These are phyloP conservation scores for Colletotrichum sp. DNA, from an alignment of 2,329 filamentous ascomycete genomes.

Conservation along the genomic window DNA sequence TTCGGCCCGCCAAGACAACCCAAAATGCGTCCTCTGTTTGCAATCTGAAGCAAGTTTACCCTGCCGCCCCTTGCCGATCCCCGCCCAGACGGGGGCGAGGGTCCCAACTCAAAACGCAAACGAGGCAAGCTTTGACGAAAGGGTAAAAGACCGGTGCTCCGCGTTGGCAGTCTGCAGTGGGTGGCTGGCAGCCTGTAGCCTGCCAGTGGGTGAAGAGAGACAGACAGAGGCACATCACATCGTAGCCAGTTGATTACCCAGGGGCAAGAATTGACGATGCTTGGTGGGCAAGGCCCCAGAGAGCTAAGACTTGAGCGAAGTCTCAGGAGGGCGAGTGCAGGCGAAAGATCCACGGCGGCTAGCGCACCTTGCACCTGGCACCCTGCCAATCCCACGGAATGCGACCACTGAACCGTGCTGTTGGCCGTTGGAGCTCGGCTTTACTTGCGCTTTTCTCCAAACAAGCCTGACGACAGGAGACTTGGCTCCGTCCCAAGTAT, in stretches of 20 bases:
- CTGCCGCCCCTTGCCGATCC: not conserved
- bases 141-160: not conserved
- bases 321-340: constrained; percentile 4
- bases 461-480: not conserved
- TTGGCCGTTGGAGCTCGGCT: not conserved
- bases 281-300: not conserved
- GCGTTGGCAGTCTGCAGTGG: not conserved
- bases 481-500: not conserved
- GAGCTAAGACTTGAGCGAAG: not conserved
- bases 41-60: constrained; percentile 11
- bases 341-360: not conserved
- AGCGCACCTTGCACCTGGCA: not conserved
- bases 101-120: not conserved
- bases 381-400: not conserved
- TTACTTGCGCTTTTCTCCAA: not conserved
- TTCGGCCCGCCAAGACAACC: not conserved
- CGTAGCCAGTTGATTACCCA: not conserved
- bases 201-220: not conserved
- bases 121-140: constrained; percentile 4
- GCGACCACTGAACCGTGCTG: not conserved
- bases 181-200: not conserved
- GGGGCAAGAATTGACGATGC: not conserved
- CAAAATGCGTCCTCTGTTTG: not conserved
- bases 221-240: not conserved
- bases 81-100: not conserved